phyloP scores from a whole-genome alignment of 192 early-diverging fungal species.

The Pilaira anomala region DNA sequence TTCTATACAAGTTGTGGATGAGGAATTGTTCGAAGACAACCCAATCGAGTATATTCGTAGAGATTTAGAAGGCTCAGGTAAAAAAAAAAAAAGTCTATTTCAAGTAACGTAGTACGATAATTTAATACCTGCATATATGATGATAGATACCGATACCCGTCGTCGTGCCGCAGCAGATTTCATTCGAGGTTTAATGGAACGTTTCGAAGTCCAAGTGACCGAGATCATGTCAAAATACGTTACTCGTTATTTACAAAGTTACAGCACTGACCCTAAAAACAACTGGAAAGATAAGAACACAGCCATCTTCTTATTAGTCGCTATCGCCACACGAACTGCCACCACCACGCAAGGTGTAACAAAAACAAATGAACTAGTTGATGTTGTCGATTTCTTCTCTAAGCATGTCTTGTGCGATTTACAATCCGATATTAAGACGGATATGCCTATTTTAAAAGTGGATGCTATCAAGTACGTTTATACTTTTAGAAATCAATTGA shows the following conservation, averaged over 20 bases:
- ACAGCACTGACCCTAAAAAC: conserved; percentile 58
- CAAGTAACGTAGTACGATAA: background rate
- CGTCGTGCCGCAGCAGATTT: conserved; percentile 88
- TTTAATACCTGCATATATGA: background rate
- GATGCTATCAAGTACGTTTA: conserved; percentile 93
- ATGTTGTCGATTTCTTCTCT: conserved; percentile 80
- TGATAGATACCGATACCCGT: conserved; percentile 83
- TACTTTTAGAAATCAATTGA: conserved; percentile 92
- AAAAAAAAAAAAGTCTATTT: conserved; percentile 10
- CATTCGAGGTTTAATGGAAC: conserved; percentile 86
- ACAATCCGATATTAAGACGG: conserved; percentile 61
- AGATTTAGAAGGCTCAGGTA: conserved; percentile 87
- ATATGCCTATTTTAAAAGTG: conserved; percentile 83
- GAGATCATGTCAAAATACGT: conserved; percentile 78
- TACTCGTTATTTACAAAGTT: conserved; percentile 64
- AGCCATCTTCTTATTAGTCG: conserved; percentile 88
- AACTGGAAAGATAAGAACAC: conserved; percentile 97
- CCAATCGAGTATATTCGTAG: conserved; percentile 92
- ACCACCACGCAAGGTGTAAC: conserved; percentile 84
- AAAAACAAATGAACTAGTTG: conserved; percentile 77
- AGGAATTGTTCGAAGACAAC: conserved; percentile 96
- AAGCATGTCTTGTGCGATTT: conserved; percentile 84
- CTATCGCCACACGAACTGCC: conserved; percentile 78
- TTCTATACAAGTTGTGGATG: conserved; percentile 60
- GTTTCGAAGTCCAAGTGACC: conserved; percentile 84